Evolutionary conservation across 768 basidiomycete species (phyloP).

Genomic region (Chalciporus sphaerocephalus): DNA sequence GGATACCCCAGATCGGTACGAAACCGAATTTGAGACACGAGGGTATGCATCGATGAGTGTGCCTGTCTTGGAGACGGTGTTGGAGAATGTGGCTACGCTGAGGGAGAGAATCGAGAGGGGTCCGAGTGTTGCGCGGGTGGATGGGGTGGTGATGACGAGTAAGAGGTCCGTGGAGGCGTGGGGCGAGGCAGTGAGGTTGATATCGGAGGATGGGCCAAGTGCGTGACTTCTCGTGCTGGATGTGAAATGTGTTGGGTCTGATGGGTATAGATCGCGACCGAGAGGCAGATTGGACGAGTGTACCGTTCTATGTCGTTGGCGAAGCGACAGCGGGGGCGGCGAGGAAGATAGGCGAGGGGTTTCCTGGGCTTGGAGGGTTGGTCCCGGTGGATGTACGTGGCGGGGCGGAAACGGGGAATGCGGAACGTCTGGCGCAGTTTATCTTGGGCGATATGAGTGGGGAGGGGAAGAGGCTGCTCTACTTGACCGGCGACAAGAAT

Average conservation of each 20-base stretch:
- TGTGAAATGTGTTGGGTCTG: too few relatives aligned
- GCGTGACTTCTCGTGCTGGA: too few relatives aligned
- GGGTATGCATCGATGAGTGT: constrained; percentile 58
- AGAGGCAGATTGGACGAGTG: constrained; percentile 43
- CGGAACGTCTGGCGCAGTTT: constrained; percentile 61
- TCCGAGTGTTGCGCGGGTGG: constrained; percentile 34
- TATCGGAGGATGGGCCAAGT: constrained; percentile 23
- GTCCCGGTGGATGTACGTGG: constrained; percentile 40
- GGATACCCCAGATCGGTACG: constrained; percentile 53
- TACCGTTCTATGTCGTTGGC: constrained; percentile 81
- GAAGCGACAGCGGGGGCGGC: constrained; percentile 50
- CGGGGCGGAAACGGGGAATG: constrained; percentile 53
- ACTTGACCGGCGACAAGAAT: constrained; percentile 87
- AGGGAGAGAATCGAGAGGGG: constrained; percentile 32
- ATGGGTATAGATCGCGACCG: background rate
- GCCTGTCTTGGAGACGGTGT: constrained; percentile 65
- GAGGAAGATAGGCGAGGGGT: constrained; percentile 30
- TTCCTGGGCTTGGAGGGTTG: constrained; percentile 36
- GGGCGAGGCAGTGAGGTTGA: constrained; percentile 36
- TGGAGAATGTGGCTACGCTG: constrained; percentile 48
- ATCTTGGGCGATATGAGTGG: constrained; percentile 42
- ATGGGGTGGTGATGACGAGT: constrained; percentile 76
- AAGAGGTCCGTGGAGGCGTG: constrained; percentile 74
- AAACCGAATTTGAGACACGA: constrained; percentile 40
- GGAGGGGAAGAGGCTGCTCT: constrained; percentile 42